These are phyloP conservation scores for Fusarium proliferatum DNA, from an alignment of 2,329 filamentous ascomycete genomes.

Conservation along the genomic window DNA sequence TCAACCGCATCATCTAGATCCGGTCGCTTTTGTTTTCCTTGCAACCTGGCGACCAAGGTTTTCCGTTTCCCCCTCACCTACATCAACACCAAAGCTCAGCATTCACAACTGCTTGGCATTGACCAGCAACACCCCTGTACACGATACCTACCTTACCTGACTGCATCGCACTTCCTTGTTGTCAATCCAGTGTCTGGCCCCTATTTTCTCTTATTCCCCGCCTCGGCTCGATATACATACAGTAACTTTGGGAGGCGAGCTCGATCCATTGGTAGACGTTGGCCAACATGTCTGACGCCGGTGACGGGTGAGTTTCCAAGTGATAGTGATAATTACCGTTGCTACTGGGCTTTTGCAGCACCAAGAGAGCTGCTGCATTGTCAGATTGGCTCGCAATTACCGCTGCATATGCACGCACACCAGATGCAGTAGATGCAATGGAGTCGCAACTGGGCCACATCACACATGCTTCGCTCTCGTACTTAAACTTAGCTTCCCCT, in stretches of 20 bases:
- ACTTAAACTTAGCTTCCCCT: constrained; percentile 34
- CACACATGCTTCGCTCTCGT: constrained; percentile 25
- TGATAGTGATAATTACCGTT: not conserved
- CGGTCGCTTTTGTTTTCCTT: not conserved
- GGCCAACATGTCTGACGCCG: constrained; percentile 43
- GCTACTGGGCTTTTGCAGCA: not conserved
- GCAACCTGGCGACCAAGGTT: not conserved
- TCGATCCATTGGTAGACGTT: constrained; percentile 18
- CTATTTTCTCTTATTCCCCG: constrained; percentile 32
- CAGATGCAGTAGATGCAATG: constrained; percentile 7
- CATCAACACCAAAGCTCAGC: constrained; percentile 10
- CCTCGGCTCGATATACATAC: constrained; percentile 6
- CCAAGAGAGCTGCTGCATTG: not conserved
- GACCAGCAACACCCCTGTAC: constrained; percentile 13
- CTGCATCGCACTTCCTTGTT: constrained; percentile 24
- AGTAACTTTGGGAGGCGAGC: not conserved
- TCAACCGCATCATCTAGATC: constrained; percentile 1
- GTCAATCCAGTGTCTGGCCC: constrained; percentile 29
- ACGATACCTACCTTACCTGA: not conserved
- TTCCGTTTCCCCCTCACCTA: not conserved
- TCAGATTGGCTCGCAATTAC: constrained; percentile 21
- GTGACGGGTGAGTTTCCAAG: constrained; percentile 39
- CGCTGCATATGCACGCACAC: constrained; percentile 27
- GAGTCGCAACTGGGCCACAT: constrained; percentile 37
- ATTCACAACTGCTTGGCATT: constrained; percentile 24